These are phyloP conservation scores for Cyberlindnera subsufficiens DNA, from an alignment of 805 yeast genomes.

Conservation along the genomic window DNA sequence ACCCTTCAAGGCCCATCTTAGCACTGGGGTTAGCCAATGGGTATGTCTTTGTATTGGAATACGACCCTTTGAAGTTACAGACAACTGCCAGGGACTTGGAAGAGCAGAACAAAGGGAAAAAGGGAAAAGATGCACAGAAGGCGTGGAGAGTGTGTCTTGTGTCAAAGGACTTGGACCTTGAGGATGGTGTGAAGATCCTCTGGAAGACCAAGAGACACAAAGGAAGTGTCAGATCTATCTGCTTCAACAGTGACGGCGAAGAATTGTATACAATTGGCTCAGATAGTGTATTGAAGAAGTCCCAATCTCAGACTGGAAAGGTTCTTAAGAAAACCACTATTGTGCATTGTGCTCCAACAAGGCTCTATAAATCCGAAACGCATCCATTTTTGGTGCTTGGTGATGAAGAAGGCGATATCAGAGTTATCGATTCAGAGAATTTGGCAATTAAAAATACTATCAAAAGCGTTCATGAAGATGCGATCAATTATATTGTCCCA, in stretches of 20 bases:
- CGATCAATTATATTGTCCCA: conserved; percentile 68
- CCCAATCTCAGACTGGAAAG: conserved; percentile 65
- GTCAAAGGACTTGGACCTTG: conserved; percentile 18
- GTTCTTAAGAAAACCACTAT: conserved; percentile 39
- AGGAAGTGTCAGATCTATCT: conserved; percentile 73
- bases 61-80: conserved; percentile 45
- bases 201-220: conserved; percentile 94
- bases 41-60: conserved; percentile 54
- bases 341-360: conserved; percentile 23
- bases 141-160: conserved; percentile 39
- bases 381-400: conserved; percentile 46
- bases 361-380: conserved; percentile 27
- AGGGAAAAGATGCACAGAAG: conserved; percentile 28
- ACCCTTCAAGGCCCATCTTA: conserved; percentile 63
- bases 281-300: conserved; percentile 74
- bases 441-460: conserved; percentile 46
- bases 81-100: conserved; percentile 23
- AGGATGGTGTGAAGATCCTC: conserved; percentile 25
- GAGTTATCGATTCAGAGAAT: conserved; percentile 51
- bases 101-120: conserved; percentile 16
- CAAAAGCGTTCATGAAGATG: conserved; percentile 62
- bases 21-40: conserved; percentile 82
- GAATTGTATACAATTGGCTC: conserved; percentile 67
- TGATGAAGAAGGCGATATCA: conserved; percentile 63
- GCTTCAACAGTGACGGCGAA: conserved; percentile 49